These are phyloP conservation scores for Naganishia onofrii DNA, from an alignment of 768 basidiomycete genomes.

Conservation along the genomic window DNA sequence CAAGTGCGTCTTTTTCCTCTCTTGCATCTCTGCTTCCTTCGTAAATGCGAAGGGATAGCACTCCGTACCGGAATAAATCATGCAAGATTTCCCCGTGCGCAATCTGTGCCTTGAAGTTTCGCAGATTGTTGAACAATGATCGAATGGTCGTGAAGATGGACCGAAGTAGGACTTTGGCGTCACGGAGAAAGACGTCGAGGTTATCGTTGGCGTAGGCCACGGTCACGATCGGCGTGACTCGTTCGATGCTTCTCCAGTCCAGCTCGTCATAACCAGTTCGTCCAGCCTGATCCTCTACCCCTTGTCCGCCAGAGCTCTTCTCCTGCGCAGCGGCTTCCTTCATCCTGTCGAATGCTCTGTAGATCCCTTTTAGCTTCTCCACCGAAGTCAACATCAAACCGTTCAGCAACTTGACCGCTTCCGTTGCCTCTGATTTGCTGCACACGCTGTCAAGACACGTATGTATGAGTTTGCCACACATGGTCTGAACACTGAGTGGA, in stretches of 20 bases:
- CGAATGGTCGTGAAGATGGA: constrained; percentile 86
- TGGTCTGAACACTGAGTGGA: constrained; percentile 73
- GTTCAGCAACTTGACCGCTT: constrained; percentile 67
- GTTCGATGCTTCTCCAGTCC: constrained; percentile 74
- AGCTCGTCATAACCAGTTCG: constrained; percentile 44
- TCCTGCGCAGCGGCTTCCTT: constrained; percentile 42
- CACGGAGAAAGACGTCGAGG: constrained; percentile 72
- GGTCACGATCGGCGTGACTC: constrained; percentile 74
- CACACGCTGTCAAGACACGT: constrained; percentile 79
- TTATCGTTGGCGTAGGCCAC: constrained; percentile 76
- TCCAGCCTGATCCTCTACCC: constrained; percentile 30
- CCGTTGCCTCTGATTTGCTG: constrained; percentile 68
- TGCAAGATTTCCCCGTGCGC: constrained; percentile 84
- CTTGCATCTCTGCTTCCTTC: constrained; percentile 56
- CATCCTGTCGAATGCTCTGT: constrained; percentile 50
- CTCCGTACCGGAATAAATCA: constrained; percentile 78
- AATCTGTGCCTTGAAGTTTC: constrained; percentile 71
- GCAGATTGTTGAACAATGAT: constrained; percentile 69
- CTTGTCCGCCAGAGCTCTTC: constrained; percentile 45
- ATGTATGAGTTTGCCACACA: constrained; percentile 89
- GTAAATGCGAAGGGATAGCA: constrained; percentile 80
- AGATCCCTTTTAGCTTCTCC: constrained; percentile 78
- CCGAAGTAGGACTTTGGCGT: constrained; percentile 79
- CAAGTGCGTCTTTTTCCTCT: constrained; percentile 74
- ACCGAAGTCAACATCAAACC: constrained; percentile 78